These are phyloP conservation scores for Botrytis elliptica DNA, from an alignment of 2,329 filamentous ascomycete genomes.

Conservation along the genomic window DNA sequence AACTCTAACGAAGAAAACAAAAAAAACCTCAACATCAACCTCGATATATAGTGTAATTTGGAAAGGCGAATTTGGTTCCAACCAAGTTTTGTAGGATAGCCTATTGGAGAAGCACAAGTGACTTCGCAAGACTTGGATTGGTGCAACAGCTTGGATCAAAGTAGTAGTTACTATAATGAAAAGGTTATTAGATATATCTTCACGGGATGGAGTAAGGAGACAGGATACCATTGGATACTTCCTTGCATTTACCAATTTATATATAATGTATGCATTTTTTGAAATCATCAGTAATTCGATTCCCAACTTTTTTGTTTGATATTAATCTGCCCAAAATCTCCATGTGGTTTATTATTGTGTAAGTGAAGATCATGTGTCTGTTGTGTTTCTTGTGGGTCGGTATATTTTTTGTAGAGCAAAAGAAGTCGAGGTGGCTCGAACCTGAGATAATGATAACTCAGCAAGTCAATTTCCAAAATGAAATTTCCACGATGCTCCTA, in stretches of 20 bases:
- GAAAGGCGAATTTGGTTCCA: conserved; percentile 2
- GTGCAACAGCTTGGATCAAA: neutral
- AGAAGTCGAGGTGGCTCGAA: neutral
- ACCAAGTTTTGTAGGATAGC: neutral
- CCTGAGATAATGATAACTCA: neutral
- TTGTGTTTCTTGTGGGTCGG: neutral
- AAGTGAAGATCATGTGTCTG: neutral
- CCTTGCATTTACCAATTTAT: conserved; percentile 4
- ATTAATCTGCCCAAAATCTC: neutral
- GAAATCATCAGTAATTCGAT: neutral
- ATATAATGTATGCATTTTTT: conserved; percentile 13
- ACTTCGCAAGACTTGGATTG: conserved; percentile 6
- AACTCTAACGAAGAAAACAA: conserved; percentile 13
- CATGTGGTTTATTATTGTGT: neutral
- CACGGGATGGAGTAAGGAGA: conserved; percentile 7
- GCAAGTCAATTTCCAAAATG: neutral
- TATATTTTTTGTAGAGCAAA: neutral
- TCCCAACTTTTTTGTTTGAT: neutral
- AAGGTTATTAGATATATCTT: conserved; percentile 13
- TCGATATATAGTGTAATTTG: conserved; percentile 32
- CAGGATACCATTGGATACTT: conserved; percentile 11
- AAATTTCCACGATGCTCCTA: neutral
- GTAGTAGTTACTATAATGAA: conserved; percentile 11
- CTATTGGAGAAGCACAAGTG: conserved; percentile 11
- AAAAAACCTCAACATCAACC: conserved; percentile 24